phyloP scores from a whole-genome alignment of 805 yeast species.

The Metschnikowia lachancei region DNA sequence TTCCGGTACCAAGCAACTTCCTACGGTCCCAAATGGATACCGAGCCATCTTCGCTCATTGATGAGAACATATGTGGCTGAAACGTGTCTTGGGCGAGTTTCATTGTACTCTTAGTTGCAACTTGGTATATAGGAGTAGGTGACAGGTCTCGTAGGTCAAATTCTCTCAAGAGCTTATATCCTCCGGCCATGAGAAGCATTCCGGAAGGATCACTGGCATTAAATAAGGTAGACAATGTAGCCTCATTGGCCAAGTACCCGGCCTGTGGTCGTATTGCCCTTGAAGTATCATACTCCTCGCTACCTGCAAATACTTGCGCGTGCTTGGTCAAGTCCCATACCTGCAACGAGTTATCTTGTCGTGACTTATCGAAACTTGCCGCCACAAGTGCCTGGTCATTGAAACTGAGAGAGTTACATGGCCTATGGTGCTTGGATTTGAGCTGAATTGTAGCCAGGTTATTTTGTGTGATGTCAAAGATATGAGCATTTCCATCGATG shows the following conservation, averaged over 20 bases:
- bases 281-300: conserved; percentile 39
- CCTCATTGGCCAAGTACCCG: conserved; percentile 69
- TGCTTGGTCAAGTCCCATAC: conserved; percentile 76
- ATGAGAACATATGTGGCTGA: conserved; percentile 63
- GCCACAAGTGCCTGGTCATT: conserved; percentile 65
- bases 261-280: conserved; percentile 52
- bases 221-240: conserved; percentile 66
- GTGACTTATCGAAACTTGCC: conserved; percentile 73
- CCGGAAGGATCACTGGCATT: conserved; percentile 25
- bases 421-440: conserved; percentile 63
- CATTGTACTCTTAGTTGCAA: conserved; percentile 70
- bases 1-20: conserved; percentile 37
- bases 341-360: conserved; percentile 72
- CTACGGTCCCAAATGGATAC: conserved; percentile 81
- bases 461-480: conserved; percentile 55
- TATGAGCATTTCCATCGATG: conserved; percentile 60
- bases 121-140: conserved; percentile 58
- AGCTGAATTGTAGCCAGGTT: conserved; percentile 40
- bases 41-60: conserved; percentile 81
- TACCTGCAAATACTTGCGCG: conserved; percentile 28
- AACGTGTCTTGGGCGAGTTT: conserved; percentile 70
- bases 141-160: conserved; percentile 64
- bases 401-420: conserved; percentile 74
- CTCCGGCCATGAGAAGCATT: conserved; percentile 58
- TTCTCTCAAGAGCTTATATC: conserved; percentile 74